Base-by-base conservation (phyloP, 2,329 filamentous ascomycete genomes). In the Alternaria rosae region DNA sequence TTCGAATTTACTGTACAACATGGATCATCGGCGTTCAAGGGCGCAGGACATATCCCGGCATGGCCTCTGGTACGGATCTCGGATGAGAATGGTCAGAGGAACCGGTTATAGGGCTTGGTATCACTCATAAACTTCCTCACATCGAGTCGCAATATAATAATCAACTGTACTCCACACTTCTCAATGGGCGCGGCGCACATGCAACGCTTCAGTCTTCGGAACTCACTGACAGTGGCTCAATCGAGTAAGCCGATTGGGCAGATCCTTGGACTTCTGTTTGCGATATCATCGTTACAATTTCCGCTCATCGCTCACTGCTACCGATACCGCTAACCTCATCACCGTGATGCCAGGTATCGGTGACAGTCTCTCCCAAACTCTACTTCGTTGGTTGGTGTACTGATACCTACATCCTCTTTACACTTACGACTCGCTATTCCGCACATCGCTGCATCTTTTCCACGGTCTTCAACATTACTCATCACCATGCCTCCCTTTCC, bases 391-490 rank as follows among this genome's bases (percentile, higher is more conserved):
- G n/a, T n/a, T n/a, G n/a, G n/a, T n/a, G n/a, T n/a, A n/a, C n/a
- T n/a, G n/a, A n/a, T n/a, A n/a, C n/a, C n/a, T n/a, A n/a, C 5
- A 25, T 13, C 43, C 10, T 35, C 8, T 4, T 17, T 6, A 38
- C 35, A 10, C 8, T n/a, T n/a, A 5, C 35, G 10, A 10, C 15
- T 5, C 10, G n/a, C 26, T 47, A 10, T 2, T 11, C 15, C 10
- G 6, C 15, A 47, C 15, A 9, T 47, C 23, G 5, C 35, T 5
- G 23, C 13, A 3, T 8, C 15, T 13, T 7, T 25, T 9, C 1
- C 9, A n/a, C n/a, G 4, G 1, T 8, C 44, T 10, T 2, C 6
- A 12, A 12, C 9, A 6, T 20, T n/a, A 2, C 6, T 0, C 44
- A 26, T 28, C n/a, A 47, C 9, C 44, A 47, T 28, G 44, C 44